Percentiles rank a stretch among this genome's conserved stretches.
These are phyloP conservation scores for Psilocybe azurescens DNA, from an alignment of 768 basidiomycete genomes.

Conservation along the genomic window DNA sequence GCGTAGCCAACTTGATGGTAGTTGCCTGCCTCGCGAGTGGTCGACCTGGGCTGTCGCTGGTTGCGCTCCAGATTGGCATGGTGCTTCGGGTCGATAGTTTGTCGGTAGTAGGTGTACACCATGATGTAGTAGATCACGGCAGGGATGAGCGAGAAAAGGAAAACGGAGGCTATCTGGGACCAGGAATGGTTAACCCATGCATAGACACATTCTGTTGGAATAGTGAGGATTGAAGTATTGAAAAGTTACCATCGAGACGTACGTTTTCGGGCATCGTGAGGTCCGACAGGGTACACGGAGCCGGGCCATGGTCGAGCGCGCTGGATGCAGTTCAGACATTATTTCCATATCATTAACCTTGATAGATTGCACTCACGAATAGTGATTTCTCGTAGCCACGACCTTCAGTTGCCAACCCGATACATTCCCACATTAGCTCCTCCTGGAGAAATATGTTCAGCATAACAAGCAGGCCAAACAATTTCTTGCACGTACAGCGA, in stretches of 20 bases:
- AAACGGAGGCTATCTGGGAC: slow-evolving; percentile 41
- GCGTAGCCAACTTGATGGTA: slow-evolving; percentile 24
- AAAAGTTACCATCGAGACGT: slow-evolving; percentile 16
- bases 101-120: slow-evolving; percentile 45
- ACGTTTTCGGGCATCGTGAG: slow-evolving; percentile 40
- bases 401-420: slow-evolving; percentile 37
- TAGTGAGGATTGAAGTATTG: not conserved
- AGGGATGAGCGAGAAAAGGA: slow-evolving; percentile 44
- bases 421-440: slow-evolving; percentile 43
- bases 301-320: slow-evolving; percentile 38
- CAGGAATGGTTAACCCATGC: slow-evolving; percentile 43
- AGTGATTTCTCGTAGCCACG: slow-evolving; percentile 39
- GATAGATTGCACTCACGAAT: slow-evolving; percentile 34
- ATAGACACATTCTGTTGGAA: slow-evolving; percentile 38
- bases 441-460: slow-evolving; percentile 27
- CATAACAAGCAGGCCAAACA: not conserved
- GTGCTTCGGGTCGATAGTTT: slow-evolving; percentile 42
- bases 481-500: slow-evolving; percentile 34
- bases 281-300: slow-evolving; percentile 26
- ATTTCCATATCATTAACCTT: not conserved
- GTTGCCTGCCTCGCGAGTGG: slow-evolving; percentile 3
- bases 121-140: slow-evolving; percentile 39
- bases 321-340: slow-evolving; percentile 22
- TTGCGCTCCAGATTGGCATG: slow-evolving; percentile 34
- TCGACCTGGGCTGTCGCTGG: not conserved